A percentile compares a stretch with the other conserved stretches of the same genome.
Evolutionary conservation across 257 asterid species (phyloP).

Genomic region (Verbascum thapsus): DNA sequence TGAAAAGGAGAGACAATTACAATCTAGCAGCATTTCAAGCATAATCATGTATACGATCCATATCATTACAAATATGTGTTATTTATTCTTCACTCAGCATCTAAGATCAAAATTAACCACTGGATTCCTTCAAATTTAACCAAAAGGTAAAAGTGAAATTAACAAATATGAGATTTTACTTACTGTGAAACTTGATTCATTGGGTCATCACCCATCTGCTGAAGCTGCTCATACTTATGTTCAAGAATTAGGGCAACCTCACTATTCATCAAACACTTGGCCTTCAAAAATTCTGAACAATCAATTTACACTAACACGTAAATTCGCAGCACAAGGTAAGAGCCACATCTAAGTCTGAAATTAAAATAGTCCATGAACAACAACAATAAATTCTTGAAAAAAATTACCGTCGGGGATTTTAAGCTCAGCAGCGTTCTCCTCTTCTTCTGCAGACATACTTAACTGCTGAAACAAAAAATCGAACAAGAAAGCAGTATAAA

Average conservation of each 20-base stretch:
- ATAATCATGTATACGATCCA: not conserved
- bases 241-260: conserved; percentile 95
- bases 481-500: not conserved
- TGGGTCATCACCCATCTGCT: conserved; percentile 90
- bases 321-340: conserved; percentile 18
- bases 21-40: conserved; percentile 18
- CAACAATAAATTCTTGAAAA: not conserved
- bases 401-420: conserved; percentile 85
- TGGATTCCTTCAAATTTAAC: not conserved
- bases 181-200: conserved; percentile 91
- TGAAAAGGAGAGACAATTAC: conserved; percentile 34
- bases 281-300: conserved; percentile 75
- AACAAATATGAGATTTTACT: conserved; percentile 26
- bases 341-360: not conserved
- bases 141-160: not conserved
- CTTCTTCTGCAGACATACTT: conserved; percentile 73
- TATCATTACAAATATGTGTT: too few relatives aligned
- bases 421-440: conserved; percentile 86
- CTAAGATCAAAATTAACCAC: not conserved
- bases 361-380: not conserved
- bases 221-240: conserved; percentile 90
- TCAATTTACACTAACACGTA: conserved; percentile 10
- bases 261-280: conserved; percentile 93
- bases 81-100: not conserved
- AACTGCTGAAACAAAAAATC: conserved; percentile 1